These are phyloP conservation scores for Jackrogersella minutella DNA, from an alignment of 495 filamentous ascomycete species.

Conservation along the genomic window DNA sequence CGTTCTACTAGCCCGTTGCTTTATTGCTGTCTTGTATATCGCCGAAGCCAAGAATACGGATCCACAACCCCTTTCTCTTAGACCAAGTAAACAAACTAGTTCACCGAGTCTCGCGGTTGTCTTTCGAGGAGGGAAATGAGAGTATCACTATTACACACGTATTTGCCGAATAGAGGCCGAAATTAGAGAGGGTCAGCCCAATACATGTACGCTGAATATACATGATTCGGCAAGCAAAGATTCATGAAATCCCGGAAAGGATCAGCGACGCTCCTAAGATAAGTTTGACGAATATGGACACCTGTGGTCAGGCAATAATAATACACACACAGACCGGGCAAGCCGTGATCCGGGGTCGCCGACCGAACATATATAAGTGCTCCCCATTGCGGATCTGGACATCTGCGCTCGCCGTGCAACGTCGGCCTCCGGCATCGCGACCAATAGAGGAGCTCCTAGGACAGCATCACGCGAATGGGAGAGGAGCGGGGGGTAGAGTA, in stretches of 20 bases:
- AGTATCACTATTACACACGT: neutral
- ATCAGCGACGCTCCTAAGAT: conserved; percentile 14
- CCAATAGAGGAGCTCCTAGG: conserved; percentile 22
- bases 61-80: neutral
- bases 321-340: conserved; percentile 12
- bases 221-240: neutral
- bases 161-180: conserved; percentile 7
- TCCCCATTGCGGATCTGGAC: conserved; percentile 5
- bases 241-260: conserved; percentile 10
- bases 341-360: conserved; percentile 26
- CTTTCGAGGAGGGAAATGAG: neutral
- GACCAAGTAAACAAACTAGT: neutral
- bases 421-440: conserved; percentile 27
- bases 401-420: conserved; percentile 32
- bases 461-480: conserved; percentile 15
- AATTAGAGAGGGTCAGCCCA: neutral
- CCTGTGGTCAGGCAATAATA: conserved; percentile 23
- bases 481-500: conserved; percentile 25
- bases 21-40: neutral
- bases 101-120: neutral
- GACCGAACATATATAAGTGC: conserved; percentile 28
- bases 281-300: conserved; percentile 5
- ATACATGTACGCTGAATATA: conserved; percentile 1
- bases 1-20: neutral
- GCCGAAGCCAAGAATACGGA: neutral